Conservation (phyloP, 129 eudicot genomes). For the Tanacetum coccineum region DNA sequence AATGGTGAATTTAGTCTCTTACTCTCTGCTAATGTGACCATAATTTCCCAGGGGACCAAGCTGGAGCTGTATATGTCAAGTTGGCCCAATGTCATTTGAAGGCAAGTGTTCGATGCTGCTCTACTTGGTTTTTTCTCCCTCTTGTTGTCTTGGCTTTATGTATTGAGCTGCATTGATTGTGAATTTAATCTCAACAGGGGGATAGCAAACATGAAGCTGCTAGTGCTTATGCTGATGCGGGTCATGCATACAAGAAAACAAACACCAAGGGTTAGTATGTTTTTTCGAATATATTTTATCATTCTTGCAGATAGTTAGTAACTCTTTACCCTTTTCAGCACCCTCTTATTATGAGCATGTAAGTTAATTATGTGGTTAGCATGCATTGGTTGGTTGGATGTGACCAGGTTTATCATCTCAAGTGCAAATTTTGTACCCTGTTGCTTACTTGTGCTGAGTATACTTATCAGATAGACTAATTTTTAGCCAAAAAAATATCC, state of each 20-base stretch:
- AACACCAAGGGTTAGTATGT: slow-evolving; percentile 52
- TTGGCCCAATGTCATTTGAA: slow-evolving; percentile 79
- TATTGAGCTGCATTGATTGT: background rate
- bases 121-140: background rate
- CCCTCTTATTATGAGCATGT: background rate
- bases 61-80: slow-evolving; percentile 80
- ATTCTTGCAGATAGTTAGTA: background rate
- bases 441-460: too few relatives aligned
- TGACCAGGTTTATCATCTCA: too few relatives aligned
- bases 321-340: background rate
- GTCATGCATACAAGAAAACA: slow-evolving; percentile 73
- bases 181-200: slow-evolving; percentile 39
- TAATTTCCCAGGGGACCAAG: slow-evolving; percentile 84
- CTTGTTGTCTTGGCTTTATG: background rate
- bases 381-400: too few relatives aligned
- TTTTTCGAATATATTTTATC: slow-evolving; percentile 1
- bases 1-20: background rate
- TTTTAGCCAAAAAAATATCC: too few relatives aligned
- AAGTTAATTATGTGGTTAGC: background rate
- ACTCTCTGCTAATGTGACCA: slow-evolving; percentile 10
- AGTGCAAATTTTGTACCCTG: too few relatives aligned
- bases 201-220: slow-evolving; percentile 99
- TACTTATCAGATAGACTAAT: too few relatives aligned
- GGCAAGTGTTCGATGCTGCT: slow-evolving; percentile 34
- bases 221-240: slow-evolving; percentile 81